Evolutionary conservation across 305 asterid genomes (phyloP), one percentile per base, ranked within the genome.

Genomic region (Withania somnifera): DNA sequence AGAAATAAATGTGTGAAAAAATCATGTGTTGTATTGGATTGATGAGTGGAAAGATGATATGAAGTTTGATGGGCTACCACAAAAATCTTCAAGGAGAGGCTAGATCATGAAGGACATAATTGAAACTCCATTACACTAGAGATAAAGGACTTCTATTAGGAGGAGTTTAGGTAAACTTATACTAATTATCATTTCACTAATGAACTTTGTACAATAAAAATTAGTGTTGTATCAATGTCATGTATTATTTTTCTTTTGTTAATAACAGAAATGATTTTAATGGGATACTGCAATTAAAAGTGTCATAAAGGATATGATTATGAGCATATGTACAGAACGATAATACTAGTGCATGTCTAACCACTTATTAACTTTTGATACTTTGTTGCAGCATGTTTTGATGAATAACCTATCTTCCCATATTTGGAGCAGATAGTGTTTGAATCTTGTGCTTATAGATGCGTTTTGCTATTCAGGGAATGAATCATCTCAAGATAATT

Each of bases 401-500:
- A 81, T 83, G 80, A 76, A 73, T 73, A 73, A 47, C 60, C 60
- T 47, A 60, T 47, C 60, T 47, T 47, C 79, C 79, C 19, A 73
- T 24, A 73, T 73, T 47, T 73, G 60, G 20, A 73, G 54, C 26
- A 32, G 17, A 47, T 73, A 73, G 79, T 73, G 60, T 47, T 15
- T 73, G 24, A 30, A 28, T 47, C 17, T 47, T 15, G 26, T 24
- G 42, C 54, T 73, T 47, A 73, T 47, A 47, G 79, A 73, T 58
- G 52, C 60, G 11, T 87, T 84, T 81, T 26, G 26, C 71, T 77
- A 85, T 84, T 58, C 90, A 96, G 98, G 99, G 94, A 87, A 96
- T 92, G 98, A 98, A 96, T 90, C 98, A 96, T 94, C 94, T 96
- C 78, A 96, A 96, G 91, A 96, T 96, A 98, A 97, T 98, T 84